Percentiles rank a stretch among this genome's conserved stretches.
Evolutionary conservation across 805 yeast genomes (phyloP).

Genomic region (Metschnikowia proteae): DNA sequence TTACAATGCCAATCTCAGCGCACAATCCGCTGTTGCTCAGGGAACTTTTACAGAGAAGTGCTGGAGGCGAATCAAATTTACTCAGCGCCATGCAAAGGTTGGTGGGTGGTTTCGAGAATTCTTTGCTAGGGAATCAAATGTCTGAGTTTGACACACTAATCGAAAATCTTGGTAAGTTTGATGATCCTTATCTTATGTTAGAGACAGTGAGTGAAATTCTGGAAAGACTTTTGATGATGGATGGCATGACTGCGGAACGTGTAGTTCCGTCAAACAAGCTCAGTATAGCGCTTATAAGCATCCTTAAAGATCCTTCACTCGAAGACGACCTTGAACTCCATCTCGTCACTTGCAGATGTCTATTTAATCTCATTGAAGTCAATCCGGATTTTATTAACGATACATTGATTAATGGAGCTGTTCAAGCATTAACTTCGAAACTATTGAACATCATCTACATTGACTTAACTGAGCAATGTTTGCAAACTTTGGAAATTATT

Average conservation of each 20-base stretch:
- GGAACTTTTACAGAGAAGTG: slow-evolving; percentile 9
- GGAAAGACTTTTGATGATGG: slow-evolving; percentile 65
- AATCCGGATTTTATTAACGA: slow-evolving; percentile 59
- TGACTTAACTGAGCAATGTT: slow-evolving; percentile 88
- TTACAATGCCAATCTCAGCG: not conserved
- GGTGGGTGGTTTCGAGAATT: slow-evolving; percentile 29
- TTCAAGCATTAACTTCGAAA: slow-evolving; percentile 62
- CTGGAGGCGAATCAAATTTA: slow-evolving; percentile 17
- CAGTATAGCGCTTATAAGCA: slow-evolving; percentile 49
- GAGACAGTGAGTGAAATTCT: slow-evolving; percentile 65
- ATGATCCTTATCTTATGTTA: slow-evolving; percentile 57
- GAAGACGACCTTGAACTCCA: slow-evolving; percentile 75
- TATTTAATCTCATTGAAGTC: slow-evolving; percentile 76
- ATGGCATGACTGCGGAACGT: slow-evolving; percentile 57
- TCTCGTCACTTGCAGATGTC: slow-evolving; percentile 76
- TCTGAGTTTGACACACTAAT: slow-evolving; percentile 35
- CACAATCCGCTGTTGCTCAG: slow-evolving; percentile 7
- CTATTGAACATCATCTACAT: slow-evolving; percentile 74
- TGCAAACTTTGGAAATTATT: slow-evolving; percentile 68
- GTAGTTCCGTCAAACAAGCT: slow-evolving; percentile 57
- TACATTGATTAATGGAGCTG: slow-evolving; percentile 61
- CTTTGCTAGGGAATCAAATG: slow-evolving; percentile 11
- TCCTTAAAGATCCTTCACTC: slow-evolving; percentile 55
- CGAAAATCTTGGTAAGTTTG: slow-evolving; percentile 38
- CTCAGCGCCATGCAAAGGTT: slow-evolving; percentile 34